Evolutionary conservation across 495 filamentous ascomycete species (phyloP).

Genomic region (Symbiotaphrina buchneri): DNA sequence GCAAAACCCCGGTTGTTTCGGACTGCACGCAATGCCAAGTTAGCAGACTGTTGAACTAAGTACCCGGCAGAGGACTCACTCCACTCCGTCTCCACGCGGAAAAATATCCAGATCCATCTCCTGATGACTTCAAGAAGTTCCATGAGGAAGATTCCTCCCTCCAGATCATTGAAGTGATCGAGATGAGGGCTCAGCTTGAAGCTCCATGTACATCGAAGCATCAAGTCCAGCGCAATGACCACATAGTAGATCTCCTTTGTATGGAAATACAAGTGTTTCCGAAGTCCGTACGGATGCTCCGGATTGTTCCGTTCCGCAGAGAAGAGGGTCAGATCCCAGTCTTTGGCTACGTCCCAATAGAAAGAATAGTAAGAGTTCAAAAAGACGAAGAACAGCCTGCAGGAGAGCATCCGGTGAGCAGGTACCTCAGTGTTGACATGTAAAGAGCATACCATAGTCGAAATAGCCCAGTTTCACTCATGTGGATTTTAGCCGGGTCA

Average conservation of each 20-base stretch:
- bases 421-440: neutral
- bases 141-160: constrained; percentile 70
- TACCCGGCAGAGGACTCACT: constrained; percentile 17
- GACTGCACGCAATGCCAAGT: constrained; percentile 14
- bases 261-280: constrained; percentile 47
- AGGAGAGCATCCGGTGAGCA: neutral
- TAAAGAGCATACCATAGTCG: constrained; percentile 25
- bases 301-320: constrained; percentile 23
- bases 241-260: constrained; percentile 53
- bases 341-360: constrained; percentile 93
- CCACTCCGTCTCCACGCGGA: constrained; percentile 86
- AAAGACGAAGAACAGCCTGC: constrained; percentile 35
- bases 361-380: constrained; percentile 82
- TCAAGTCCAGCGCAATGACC: constrained; percentile 56
- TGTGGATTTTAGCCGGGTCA: constrained; percentile 23
- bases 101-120: constrained; percentile 93
- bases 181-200: constrained; percentile 63
- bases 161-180: constrained; percentile 61
- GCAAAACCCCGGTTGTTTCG: constrained; percentile 28
- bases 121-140: constrained; percentile 68
- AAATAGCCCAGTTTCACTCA: constrained; percentile 31
- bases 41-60: constrained; percentile 6
- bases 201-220: constrained; percentile 75
- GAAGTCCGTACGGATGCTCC: constrained; percentile 55
- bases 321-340: constrained; percentile 91